Evolutionary conservation across 306 rosid species (phyloP).

Genomic region (Gastrolobium bilobum): DNA sequence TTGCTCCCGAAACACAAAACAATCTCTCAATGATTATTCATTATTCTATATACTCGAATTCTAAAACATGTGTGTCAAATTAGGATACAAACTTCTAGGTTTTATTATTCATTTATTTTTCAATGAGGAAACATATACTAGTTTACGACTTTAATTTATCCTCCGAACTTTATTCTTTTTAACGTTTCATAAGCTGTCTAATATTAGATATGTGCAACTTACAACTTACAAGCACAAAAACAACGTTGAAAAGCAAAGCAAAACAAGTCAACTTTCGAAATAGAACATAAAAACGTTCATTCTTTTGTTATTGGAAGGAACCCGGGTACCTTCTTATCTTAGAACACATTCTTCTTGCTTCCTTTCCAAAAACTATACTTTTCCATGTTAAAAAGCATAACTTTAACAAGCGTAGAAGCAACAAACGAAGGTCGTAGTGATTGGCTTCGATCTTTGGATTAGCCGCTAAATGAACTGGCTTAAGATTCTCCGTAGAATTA

Average conservation of each 20-base stretch:
- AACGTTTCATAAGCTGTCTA: too few species aligned
- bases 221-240: background rate
- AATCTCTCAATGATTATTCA: too few species aligned
- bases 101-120: too few species aligned
- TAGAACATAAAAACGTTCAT: background rate
- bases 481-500: too few species aligned
- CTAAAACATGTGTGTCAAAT: too few species aligned
- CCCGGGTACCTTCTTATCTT: background rate
- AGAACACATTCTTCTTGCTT: constrained; percentile 6
- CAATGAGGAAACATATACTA: too few species aligned
- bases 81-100: too few species aligned
- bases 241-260: background rate
- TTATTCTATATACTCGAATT: too few species aligned
- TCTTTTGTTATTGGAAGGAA: background rate
- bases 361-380: background rate
- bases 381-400: background rate
- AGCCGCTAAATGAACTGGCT: background rate
- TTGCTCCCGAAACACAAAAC: too few species aligned
- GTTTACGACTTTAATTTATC: too few species aligned
- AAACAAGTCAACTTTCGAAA: background rate
- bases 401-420: constrained; percentile 15
- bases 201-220: too few species aligned
- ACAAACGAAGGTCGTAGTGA: background rate
- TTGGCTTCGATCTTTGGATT: background rate
- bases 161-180: too few species aligned